Base-by-base conservation (phyloP, 768 basidiomycete species). In the Auriscalpium orientale region DNA sequence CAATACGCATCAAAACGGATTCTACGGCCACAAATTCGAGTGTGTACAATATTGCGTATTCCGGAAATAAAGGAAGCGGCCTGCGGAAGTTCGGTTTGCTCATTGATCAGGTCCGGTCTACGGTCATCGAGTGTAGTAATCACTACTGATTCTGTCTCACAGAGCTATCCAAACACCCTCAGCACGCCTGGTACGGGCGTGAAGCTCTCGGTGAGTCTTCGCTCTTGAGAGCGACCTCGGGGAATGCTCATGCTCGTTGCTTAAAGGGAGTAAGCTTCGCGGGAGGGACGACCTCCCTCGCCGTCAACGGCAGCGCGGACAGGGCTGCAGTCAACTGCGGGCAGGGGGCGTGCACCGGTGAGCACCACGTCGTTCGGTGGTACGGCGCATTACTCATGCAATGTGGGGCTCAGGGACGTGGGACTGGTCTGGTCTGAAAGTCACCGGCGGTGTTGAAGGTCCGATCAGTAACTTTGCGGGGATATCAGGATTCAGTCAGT, bases 301-400 rank as follows among this genome's bases (percentile, higher is more conserved):
- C 52, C 8, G 65, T 86, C 48, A 59, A 69, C 0, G 79, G 84
- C 20, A 62, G 49, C 34, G 71, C 66, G 54, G 64, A 65, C 21
- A 84, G 67, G 46, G 75, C 81, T 43, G 78, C 77, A 11, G 75
- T 84, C 4, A 78, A 84, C 63, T 86, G 84, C 60, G 84, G 83
- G 46, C 28, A 38, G 3, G 75, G 72, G 1, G 68, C 78, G 33
- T 85, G 82, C 67, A 70, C 65, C 34, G 81, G 81, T 79, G 70
- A 51, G 46, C 13, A 16, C 13, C 22, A 1, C 15, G 28, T 28
- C 38, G 28, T 28, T 28, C 28, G 7, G 28, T 28, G 4, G 28
- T 28, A 5, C 5, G 28, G 28, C 28, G 4, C 2, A 5, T 28
- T 35, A 34, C 15, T 12, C 22, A 11, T 40, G 11, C 38, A 10